Evolutionary conservation across 345 rosid genomes (phyloP).

Genomic region (Iberis pinnata): DNA sequence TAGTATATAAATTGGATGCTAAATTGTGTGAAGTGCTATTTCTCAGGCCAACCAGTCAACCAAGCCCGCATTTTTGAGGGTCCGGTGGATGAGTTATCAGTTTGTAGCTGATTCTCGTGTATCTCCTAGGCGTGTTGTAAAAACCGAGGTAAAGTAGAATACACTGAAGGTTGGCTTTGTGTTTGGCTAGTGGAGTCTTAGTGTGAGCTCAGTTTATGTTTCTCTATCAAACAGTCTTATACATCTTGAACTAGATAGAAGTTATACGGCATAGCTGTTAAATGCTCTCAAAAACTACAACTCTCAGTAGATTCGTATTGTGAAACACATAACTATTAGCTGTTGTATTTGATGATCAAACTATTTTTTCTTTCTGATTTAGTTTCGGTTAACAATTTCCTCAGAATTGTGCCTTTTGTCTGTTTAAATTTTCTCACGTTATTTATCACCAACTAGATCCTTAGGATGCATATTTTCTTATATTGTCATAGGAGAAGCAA

Average conservation of each 20-base stretch:
- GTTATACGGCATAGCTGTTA: too few relatives aligned
- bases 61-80: conserved; percentile 15
- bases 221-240: neutral
- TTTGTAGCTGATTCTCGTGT: conserved; percentile 24
- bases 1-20: neutral
- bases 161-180: conserved; percentile 3
- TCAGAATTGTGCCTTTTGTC: too few relatives aligned
- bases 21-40: conserved; percentile 7
- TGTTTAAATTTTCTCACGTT: neutral
- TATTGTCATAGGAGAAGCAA: conserved; percentile 23
- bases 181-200: too few relatives aligned
- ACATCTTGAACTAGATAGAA: too few relatives aligned
- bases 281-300: too few relatives aligned
- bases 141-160: conserved; percentile 19
- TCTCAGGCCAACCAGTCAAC: conserved; percentile 16
- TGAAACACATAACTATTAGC: too few relatives aligned
- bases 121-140: conserved; percentile 8
- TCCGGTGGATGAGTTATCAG: conserved; percentile 25
- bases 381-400: too few relatives aligned
- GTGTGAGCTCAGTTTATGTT: too few relatives aligned
- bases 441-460: neutral
- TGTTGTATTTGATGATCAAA: too few relatives aligned
- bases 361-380: too few relatives aligned
- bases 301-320: conserved; percentile 12
- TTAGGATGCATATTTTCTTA: neutral